These are phyloP conservation scores for Tetrahymena thermophila DNA, from an alignment of 73 alveolate species.

Conservation along the genomic window DNA sequence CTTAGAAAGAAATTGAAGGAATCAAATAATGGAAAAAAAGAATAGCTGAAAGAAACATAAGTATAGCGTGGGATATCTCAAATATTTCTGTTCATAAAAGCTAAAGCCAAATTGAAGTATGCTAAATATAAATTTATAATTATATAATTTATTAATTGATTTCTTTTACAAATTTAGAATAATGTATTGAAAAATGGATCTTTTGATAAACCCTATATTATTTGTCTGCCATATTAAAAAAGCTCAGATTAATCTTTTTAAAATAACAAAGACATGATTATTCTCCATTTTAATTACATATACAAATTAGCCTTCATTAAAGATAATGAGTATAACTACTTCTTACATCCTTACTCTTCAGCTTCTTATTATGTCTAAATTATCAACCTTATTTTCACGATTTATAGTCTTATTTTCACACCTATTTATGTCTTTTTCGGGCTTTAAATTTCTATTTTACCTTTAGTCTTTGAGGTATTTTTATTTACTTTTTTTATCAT, in stretches of 20 bases:
- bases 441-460: background rate
- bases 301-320: background rate
- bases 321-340: background rate
- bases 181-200: background rate
- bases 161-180: background rate
- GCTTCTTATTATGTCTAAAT: background rate
- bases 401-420: background rate
- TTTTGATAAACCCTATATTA: background rate
- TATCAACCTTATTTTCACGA: background rate
- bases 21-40: background rate
- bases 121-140: background rate
- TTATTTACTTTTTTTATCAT: background rate
- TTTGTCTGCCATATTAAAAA: background rate
- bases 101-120: background rate
- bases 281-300: background rate
- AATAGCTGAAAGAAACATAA: background rate
- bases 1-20: background rate
- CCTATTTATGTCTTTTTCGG: background rate
- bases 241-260: background rate
- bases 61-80: background rate
- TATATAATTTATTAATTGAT: no score
- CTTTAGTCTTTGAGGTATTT: background rate
- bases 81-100: background rate
- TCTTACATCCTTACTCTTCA: background rate
- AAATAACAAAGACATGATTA: background rate